These are phyloP conservation scores for Lolium rigidum DNA, from an alignment of 176 grass and related monocot species.

Conservation along the genomic window DNA sequence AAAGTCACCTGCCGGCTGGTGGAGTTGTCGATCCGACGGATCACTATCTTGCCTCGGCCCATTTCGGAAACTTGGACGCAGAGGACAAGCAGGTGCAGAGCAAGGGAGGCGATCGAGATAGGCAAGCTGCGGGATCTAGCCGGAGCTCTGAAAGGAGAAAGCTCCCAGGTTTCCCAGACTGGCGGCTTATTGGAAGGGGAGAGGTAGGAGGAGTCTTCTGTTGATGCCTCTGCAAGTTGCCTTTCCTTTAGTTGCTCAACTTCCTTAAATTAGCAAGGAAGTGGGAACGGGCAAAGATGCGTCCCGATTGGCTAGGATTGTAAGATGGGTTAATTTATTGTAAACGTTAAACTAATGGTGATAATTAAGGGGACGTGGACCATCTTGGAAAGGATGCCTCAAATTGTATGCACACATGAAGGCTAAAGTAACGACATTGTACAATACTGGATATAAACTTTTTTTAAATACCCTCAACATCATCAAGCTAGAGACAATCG, in stretches of 20 bases:
- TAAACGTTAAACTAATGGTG: slow-evolving; percentile 40
- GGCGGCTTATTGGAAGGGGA: slow-evolving; percentile 50
- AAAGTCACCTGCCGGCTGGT: slow-evolving; percentile 94
- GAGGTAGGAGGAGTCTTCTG: slow-evolving; percentile 40
- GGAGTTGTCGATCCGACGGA: slow-evolving; percentile 92
- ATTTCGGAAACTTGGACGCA: slow-evolving; percentile 45
- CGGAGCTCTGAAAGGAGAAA: slow-evolving; percentile 38
- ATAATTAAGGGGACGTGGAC: slow-evolving; percentile 23
- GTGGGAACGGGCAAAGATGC: slow-evolving; percentile 36
- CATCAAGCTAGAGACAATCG: slow-evolving; percentile 22
- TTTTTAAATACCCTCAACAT: not conserved
- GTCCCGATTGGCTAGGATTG: slow-evolving; percentile 46
- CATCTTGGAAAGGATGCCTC: slow-evolving; percentile 49
- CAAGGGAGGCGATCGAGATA: slow-evolving; percentile 31
- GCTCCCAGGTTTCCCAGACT: slow-evolving; percentile 38
- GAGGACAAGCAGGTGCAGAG: not conserved
- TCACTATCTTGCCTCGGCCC: slow-evolving; percentile 92
- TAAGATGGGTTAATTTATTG: slow-evolving; percentile 48
- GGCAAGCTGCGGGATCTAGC: slow-evolving; percentile 26
- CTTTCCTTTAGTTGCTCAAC: slow-evolving; percentile 43
- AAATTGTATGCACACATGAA: slow-evolving; percentile 38
- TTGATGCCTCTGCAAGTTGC: slow-evolving; percentile 50
- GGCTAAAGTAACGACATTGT: slow-evolving; percentile 18
- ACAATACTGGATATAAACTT: slow-evolving; percentile 13
- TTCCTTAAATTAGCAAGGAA: slow-evolving; percentile 62